A percentile compares a stretch with the other conserved stretches of the same genome.
phyloP scores from a whole-genome alignment of 2,329 filamentous ascomycete genomes.

The Aspergillus sp. region DNA sequence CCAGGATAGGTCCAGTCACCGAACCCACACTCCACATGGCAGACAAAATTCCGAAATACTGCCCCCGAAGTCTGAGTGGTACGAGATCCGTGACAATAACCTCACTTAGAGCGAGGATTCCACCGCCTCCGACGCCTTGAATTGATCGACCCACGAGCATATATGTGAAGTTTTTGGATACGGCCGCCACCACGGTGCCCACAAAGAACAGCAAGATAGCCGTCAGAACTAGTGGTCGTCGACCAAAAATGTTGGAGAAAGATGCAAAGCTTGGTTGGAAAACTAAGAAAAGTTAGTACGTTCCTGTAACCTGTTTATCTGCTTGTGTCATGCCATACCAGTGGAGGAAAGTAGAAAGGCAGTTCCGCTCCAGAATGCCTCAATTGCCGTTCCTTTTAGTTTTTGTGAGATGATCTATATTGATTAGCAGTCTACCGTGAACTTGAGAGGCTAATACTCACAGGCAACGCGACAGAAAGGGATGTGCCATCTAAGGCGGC shows the following conservation, averaged over 20 bases:
- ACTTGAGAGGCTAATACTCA: not conserved
- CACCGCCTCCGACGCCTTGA: slow-evolving; percentile 43
- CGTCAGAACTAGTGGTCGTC: slow-evolving; percentile 36
- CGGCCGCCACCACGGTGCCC: slow-evolving; percentile 39
- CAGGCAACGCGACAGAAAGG: slow-evolving; percentile 18
- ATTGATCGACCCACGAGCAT: slow-evolving; percentile 44
- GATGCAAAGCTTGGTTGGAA: slow-evolving; percentile 49
- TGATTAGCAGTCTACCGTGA: not conserved
- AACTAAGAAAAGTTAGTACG: slow-evolving; percentile 23
- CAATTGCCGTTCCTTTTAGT: slow-evolving; percentile 30
- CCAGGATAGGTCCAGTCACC: slow-evolving; percentile 37
- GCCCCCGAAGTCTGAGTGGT: slow-evolving; percentile 34
- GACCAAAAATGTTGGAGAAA: slow-evolving; percentile 46
- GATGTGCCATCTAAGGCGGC: slow-evolving; percentile 21
- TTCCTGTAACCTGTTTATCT: not conserved
- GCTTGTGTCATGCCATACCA: slow-evolving; percentile 6
- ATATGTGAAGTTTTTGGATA: slow-evolving; percentile 39
- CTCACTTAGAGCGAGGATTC: slow-evolving; percentile 39
- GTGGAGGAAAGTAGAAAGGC: slow-evolving; percentile 42
- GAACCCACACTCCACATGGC: slow-evolving; percentile 38
- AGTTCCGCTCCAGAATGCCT: slow-evolving; percentile 50
- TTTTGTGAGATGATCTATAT: slow-evolving; percentile 26
- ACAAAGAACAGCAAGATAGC: slow-evolving; percentile 40
- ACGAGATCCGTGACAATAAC: slow-evolving; percentile 43
- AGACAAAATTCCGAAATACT: slow-evolving; percentile 37